Evolutionary conservation across 1,284 basidiomycete genomes (phyloP), one percentile per base, ranked within the genome.

Genomic region (Ustilago shanxiensis): DNA sequence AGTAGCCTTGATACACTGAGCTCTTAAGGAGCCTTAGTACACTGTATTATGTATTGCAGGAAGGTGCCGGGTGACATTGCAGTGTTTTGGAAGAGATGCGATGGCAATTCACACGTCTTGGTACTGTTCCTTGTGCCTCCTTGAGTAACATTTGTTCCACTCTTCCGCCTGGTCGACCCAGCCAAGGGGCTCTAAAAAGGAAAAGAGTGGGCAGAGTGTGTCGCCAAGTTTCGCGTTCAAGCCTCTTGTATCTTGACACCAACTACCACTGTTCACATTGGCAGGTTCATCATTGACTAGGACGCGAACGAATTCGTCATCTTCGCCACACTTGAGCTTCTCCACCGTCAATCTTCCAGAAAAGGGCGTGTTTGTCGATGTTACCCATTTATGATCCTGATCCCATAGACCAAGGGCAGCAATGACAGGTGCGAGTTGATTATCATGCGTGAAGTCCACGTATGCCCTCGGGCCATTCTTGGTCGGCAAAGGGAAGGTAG

Each of bases 381-480:
- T 69, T 13, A 22, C 16, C 74, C 74, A 77, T 0, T 29, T 13
- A 16, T 75, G 66, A 8, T 54, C 44, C 9, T 55, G 57, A 13
- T 57, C 52, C 66, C 59, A 60, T 10, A 72, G 44, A 1, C 35
- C 56, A 1, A 77, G 59, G 18, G 74, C 56, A 13, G 74, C 65
- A 11, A 77, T 77, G 22, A 72, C 58, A 7, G 74, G 74, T 3
- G 74, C 74, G 11, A 77, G 74, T 58, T 77, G 74, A n/a, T 77
- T 77, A 52, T 77, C 74, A 52, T 77, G 74, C 0, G 74, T 77
- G 20, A 77, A 77, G 52, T 77, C 74, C 26, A 69, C 66, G 33
- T 68, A 77, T 2, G 69, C 74, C 14, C 45, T 13, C 1, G 69
- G 66, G 1, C 73, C 73, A 1, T 51, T 22, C 3, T 20, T 50